Base-by-base conservation (phyloP, 768 basidiomycete species). In the Russula vinacea region DNA sequence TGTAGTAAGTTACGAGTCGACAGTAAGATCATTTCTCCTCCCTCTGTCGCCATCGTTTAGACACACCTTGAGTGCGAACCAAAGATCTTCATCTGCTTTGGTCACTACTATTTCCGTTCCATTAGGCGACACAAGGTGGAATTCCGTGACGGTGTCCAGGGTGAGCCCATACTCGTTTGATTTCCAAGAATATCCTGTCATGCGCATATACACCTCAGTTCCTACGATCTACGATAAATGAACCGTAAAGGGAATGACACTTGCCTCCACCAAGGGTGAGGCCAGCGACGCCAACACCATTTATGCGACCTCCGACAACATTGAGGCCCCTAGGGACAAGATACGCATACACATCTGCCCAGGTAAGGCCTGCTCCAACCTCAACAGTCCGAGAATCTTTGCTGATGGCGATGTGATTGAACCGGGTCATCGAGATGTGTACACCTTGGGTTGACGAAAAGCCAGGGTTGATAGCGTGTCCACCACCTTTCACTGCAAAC, bases 271-370 rank as follows among this genome's bases (percentile, higher is more conserved):
- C 70, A 14, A 71, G 66, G 17, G 67, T 60, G 3, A 69, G 58
- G 10, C 70, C 70, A 14, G 59, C 70, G 10, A 68, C 67, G 13
- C 71, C 71, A 39, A 71, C 68, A 24, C 70, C 70, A 17, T 19
- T 37, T 24, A 60, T n/a, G 22, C 66, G 65, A 17, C 66, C 70
- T 40, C 71, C 71, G 11, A 67, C 62, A 35, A 71, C 64, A 54
- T 60, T 70, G 47, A 71, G 52, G 19, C 66, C 62, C 24, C 35
- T 58, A 10, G 68, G 66, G 5, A 35, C 39, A 8, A 71, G 58
- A 10, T 56, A 51, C 29, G 33, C 58, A 26, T 71, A 71, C 13
- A 71, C 67, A 16, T 71, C 64, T 35, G 68, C 69, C 71, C 71
- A 71, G 5, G 64, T 67, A n/a, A 67, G 57, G 14, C 71, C 71